Conservation (phyloP, 164 flowering plant genomes). For the Liriodendron chinense region DNA sequence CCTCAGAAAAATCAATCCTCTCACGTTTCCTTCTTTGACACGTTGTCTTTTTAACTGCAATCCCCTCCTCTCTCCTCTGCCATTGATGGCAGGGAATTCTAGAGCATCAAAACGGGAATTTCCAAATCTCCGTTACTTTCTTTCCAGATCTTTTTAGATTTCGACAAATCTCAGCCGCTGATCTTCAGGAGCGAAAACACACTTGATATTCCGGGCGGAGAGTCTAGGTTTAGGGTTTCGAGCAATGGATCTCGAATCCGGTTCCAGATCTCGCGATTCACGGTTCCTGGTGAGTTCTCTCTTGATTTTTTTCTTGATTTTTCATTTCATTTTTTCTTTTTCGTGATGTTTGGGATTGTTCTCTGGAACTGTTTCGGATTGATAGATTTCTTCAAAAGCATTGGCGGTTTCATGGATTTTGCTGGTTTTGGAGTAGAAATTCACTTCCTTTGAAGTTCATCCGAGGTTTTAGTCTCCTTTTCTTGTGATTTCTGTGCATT, state of each 20-base stretch:
- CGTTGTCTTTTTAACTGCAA: slow-evolving; percentile 9
- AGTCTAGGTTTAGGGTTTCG: not conserved
- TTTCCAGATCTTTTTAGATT: not conserved
- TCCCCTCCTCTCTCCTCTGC: not conserved
- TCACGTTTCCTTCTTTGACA: not conserved
- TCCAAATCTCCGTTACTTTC: not conserved
- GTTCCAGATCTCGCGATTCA: slow-evolving; percentile 9
- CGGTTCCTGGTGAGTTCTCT: slow-evolving; percentile 12
- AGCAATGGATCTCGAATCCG: slow-evolving; percentile 22
- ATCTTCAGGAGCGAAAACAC: not conserved
- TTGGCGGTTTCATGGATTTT: not conserved
- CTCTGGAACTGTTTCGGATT: not conserved
- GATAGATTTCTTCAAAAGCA: not conserved
- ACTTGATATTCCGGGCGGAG: not conserved
- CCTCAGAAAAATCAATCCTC: too few species aligned
- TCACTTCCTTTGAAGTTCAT: not conserved
- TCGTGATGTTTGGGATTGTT: not conserved
- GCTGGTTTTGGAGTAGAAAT: not conserved
- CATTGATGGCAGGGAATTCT: not conserved
- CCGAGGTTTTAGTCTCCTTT: not conserved
- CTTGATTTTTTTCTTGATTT: too few species aligned
- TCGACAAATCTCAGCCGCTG: not conserved
- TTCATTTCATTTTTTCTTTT: too few species aligned
- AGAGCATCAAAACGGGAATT: not conserved
- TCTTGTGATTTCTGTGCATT: not conserved